Evolutionary conservation across 768 basidiomycete genomes (phyloP), one percentile per base, ranked within the genome.

Genomic region (Boletellus ananas): DNA sequence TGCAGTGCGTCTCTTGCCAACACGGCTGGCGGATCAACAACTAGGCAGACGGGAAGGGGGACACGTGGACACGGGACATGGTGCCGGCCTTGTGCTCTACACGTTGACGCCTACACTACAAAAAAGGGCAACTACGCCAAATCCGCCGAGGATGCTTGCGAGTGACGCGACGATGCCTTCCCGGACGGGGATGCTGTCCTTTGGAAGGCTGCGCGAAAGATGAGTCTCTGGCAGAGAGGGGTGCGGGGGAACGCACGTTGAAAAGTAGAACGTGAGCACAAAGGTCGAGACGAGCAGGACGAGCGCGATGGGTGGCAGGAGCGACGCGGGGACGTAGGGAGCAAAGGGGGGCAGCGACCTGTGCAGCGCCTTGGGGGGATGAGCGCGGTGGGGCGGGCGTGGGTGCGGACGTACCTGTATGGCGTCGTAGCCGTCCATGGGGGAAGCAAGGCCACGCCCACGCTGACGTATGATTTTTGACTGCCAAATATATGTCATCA

Each of bases 51-150:
- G 16, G 49, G 36, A 23, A 23, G 6, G 9, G 21, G 33, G 43
- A 25, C 44, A 48, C 21, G 50, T 25, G 39, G 35, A 23, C 23
- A 23, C 23, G 23, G 37, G 29, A 37, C 8, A 25, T 27, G 35
- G 25, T 42, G 37, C 17, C 35, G 12, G 54, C 53, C 57, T 53
- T 51, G 59, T 58, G 59, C 38, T 51, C 45, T 62, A 62, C 60
- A 60, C 58, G 62, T 65, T 65, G 52, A 65, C 62, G 34, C 62
- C 63, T 57, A 50, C 63, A 21, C 46, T 60, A 55, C 62, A 65
- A 70, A 96, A 95, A 49, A 95, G 79, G 37, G 90, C 85, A 25
- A 95, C 90, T 58, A 93, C 79, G 45, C 94, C 94, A 58, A 91
- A 89, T 8, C 94, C 93, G 25, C 85, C 90, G 20, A 94, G 80